Conservation (phyloP, 306 rosid genomes). For the Citrullus colocynthis region DNA sequence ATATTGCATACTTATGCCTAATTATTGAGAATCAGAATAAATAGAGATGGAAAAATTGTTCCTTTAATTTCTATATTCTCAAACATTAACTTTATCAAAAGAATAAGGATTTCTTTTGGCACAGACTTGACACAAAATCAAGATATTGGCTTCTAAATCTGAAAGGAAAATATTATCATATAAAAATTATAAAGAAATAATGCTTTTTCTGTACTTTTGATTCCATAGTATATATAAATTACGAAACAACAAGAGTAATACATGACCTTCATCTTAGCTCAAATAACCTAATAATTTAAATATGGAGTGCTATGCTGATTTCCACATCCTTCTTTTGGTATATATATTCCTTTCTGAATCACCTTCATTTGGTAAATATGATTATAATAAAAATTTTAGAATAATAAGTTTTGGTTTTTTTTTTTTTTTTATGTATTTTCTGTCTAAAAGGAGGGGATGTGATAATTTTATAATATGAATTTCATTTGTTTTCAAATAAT, state of each 20-base stretch:
- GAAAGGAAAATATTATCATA: background rate
- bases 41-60: background rate
- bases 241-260: background rate
- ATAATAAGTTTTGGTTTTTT: background rate
- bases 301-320: background rate
- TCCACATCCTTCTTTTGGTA: background rate
- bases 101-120: background rate
- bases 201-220: background rate
- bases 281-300: background rate
- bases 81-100: background rate
- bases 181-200: too few species aligned
- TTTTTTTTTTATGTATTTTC: background rate
- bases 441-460: background rate
- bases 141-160: background rate
- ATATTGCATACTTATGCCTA: background rate
- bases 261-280: background rate
- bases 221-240: background rate
- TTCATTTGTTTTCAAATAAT: too few species aligned
- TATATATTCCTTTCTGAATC: background rate
- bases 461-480: background rate
- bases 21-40: background rate
- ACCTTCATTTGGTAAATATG: background rate
- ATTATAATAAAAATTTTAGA: background rate
- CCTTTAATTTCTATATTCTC: background rate
- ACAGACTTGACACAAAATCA: background rate